Conservation (phyloP, 2,329 filamentous ascomycete genomes). For the Meredithiella fracta region DNA sequence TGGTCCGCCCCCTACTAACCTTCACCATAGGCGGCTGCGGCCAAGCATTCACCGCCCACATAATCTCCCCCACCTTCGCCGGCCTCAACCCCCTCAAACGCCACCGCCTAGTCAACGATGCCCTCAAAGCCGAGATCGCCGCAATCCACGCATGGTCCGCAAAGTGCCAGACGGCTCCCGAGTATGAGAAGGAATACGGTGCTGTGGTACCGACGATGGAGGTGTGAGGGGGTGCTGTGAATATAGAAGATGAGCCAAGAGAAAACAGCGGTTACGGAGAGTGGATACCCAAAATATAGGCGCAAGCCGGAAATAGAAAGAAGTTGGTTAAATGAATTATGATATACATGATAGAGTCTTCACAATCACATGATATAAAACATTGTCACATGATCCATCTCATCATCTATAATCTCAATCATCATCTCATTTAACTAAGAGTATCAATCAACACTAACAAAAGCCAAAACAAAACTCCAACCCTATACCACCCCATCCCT, state of each 20-base stretch:
- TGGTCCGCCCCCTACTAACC: constrained; percentile 12
- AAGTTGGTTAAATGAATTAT: too few species aligned
- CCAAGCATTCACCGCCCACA: constrained; percentile 41
- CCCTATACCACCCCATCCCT: neutral
- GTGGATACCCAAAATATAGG: constrained; percentile 7
- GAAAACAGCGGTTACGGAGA: neutral
- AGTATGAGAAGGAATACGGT: constrained; percentile 55
- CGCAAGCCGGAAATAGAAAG: constrained; percentile 1
- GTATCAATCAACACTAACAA: neutral
- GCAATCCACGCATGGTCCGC: constrained; percentile 90
- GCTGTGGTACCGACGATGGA: constrained; percentile 21
- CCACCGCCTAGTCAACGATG: constrained; percentile 70
- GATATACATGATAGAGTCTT: neutral
- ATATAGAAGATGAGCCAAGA: constrained; percentile 17
- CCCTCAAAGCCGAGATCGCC: constrained; percentile 74
- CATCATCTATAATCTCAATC: neutral
- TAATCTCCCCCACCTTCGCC: constrained; percentile 50
- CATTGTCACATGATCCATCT: neutral
- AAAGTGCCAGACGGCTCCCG: constrained; percentile 80
- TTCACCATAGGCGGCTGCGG: constrained; percentile 38
- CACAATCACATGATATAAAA: neutral
- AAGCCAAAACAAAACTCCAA: neutral
- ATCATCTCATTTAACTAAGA: neutral
- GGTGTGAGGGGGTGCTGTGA: too few species aligned
- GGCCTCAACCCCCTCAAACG: constrained; percentile 65